A percentile compares a stretch with the other conserved stretches of the same genome.
These are phyloP conservation scores for Carex littledalei DNA, from an alignment of 176 grass and related monocot genomes.

Conservation along the genomic window DNA sequence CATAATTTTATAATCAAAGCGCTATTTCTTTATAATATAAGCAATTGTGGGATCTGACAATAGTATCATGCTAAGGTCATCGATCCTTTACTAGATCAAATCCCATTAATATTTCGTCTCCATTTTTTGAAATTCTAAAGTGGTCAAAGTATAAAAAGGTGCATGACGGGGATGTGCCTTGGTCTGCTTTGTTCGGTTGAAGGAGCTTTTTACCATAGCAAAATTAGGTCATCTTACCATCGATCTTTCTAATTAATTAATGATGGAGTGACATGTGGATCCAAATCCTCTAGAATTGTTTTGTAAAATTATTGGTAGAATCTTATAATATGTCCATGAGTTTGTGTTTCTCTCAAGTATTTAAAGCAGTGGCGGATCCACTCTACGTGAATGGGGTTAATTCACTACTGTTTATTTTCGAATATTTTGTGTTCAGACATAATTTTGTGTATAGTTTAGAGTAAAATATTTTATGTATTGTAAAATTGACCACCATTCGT, in stretches of 20 bases:
- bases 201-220: slow-evolving; percentile 1
- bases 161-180: background rate
- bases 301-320: background rate
- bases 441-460: no score
- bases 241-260: background rate
- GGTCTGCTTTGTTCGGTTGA: background rate
- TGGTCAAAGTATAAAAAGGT: slow-evolving; percentile 5
- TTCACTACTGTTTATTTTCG: no score
- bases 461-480: no score
- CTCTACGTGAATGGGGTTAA: no score
- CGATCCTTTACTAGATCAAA: slow-evolving; percentile 2
- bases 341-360: background rate
- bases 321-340: background rate
- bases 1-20: background rate
- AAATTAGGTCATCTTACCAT: slow-evolving; percentile 24
- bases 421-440: no score
- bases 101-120: background rate
- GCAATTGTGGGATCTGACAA: background rate
- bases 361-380: no score
- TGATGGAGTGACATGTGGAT: background rate
- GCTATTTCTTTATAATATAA: background rate
- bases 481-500: no score
- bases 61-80: background rate
- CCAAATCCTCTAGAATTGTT: background rate
- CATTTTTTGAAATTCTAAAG: background rate